phyloP scores from a whole-genome alignment of 2,329 filamentous ascomycete genomes.

The Alternaria sp. region DNA sequence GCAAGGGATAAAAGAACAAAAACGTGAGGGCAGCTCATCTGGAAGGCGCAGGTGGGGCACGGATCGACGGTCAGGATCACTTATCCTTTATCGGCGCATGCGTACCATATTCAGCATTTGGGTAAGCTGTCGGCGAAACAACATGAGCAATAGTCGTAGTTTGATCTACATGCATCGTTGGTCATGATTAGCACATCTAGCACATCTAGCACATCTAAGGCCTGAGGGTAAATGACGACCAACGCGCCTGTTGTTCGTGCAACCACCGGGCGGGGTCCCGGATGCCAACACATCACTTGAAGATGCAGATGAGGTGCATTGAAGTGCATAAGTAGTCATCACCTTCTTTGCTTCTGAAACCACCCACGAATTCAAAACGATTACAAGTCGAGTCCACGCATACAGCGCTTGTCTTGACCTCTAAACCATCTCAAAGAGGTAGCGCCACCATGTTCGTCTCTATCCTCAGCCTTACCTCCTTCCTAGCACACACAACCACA shows the following conservation, averaged over 20 bases:
- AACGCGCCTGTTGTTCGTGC: background rate
- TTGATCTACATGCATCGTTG: no score
- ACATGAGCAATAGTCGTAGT: no score
- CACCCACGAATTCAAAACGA: background rate
- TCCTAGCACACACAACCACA: background rate
- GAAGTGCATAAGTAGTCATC: background rate
- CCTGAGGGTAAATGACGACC: background rate
- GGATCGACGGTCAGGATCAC: conserved; percentile 31
- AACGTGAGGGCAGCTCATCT: conserved; percentile 31
- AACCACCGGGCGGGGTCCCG: conserved; percentile 15
- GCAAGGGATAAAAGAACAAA: conserved; percentile 32
- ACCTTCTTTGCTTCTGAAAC: background rate
- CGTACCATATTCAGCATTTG: background rate
- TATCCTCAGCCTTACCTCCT: background rate
- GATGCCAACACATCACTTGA: background rate
- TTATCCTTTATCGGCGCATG: conserved; percentile 10
- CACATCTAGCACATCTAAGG: no score
- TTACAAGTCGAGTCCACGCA: background rate
- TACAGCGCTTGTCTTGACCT: background rate
- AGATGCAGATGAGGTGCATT: background rate
- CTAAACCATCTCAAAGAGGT: background rate
- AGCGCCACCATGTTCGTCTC: background rate
- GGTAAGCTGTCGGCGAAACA: background rate
- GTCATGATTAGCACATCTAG: no score
- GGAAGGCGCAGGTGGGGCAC: conserved; percentile 37